Evolutionary conservation across 2,329 filamentous ascomycete species (phyloP).

Genomic region (Aureobasidium sp.): DNA sequence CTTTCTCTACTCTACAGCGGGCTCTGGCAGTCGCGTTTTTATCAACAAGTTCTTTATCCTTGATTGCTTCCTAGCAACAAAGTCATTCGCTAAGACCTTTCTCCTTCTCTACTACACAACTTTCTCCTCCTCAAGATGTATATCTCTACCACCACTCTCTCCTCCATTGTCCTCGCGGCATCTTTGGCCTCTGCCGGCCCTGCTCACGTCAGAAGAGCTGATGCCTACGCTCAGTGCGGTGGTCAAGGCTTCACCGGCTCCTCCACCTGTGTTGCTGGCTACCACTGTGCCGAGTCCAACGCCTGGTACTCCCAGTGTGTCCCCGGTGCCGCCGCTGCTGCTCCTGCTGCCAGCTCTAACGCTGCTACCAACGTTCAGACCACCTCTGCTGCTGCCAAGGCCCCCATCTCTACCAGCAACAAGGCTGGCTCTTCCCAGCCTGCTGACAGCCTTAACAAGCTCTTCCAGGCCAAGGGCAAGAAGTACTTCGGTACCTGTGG

Average conservation of each 20-base stretch:
- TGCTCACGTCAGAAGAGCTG: background rate
- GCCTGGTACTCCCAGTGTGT: conserved; percentile 33
- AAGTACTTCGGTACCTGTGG: conserved; percentile 56
- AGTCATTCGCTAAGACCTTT: conserved; percentile 11
- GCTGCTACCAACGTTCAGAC: background rate
- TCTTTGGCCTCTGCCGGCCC: conserved; percentile 10
- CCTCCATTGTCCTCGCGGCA: conserved; percentile 8
- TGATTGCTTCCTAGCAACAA: conserved; percentile 5
- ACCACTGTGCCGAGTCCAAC: conserved; percentile 29
- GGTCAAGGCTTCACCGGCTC: conserved; percentile 32
- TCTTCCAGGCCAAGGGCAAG: conserved; percentile 58
- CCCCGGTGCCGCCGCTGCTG: background rate
- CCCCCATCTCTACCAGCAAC: conserved; percentile 8
- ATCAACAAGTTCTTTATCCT: conserved; percentile 5
- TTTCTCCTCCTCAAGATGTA: background rate
- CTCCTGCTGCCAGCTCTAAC: background rate
- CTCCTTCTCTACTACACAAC: background rate
- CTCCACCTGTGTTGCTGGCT: conserved; percentile 29
- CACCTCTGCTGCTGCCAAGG: conserved; percentile 2
- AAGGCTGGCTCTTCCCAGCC: conserved; percentile 11
- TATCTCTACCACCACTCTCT: conserved; percentile 12
- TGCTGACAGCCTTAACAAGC: conserved; percentile 44
- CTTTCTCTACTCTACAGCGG: conserved; percentile 12
- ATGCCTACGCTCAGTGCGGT: conserved; percentile 20
- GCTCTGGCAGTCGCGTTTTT: conserved; percentile 11